Conservation (phyloP, 148 eudicot genomes). For the Chenopodium formosanum region DNA sequence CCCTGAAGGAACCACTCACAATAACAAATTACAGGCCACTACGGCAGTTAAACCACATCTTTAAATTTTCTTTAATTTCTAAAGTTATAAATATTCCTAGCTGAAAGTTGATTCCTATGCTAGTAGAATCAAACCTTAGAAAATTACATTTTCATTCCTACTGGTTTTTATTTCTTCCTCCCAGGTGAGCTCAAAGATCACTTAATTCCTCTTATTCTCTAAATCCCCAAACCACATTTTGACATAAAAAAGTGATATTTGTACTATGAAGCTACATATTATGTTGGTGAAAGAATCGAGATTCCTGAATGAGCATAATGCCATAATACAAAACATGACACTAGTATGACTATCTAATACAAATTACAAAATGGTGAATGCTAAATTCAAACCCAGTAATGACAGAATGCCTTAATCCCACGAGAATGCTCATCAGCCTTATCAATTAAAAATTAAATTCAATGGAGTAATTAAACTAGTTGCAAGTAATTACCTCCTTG, state of each 20-base stretch:
- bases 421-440: neutral
- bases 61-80: neutral
- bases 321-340: neutral
- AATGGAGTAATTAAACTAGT: neutral
- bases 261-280: neutral
- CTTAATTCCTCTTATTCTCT: neutral
- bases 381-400: neutral
- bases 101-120: neutral
- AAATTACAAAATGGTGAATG: neutral
- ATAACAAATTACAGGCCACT: neutral
- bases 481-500: slow-evolving; percentile 57
- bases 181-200: neutral
- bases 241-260: neutral
- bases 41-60: neutral
- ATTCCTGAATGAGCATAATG: neutral
- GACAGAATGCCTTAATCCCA: neutral
- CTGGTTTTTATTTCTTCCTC: neutral
- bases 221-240: neutral
- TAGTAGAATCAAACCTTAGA: neutral
- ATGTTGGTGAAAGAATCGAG: neutral
- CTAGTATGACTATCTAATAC: neutral
- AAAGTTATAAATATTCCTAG: neutral
- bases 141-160: neutral
- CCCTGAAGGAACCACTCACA: neutral
- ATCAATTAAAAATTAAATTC: neutral